A percentile compares a stretch with the other conserved stretches of the same genome.
phyloP scores from a whole-genome alignment of 2,329 filamentous ascomycete genomes.

The Neofusicoccum sp. region DNA sequence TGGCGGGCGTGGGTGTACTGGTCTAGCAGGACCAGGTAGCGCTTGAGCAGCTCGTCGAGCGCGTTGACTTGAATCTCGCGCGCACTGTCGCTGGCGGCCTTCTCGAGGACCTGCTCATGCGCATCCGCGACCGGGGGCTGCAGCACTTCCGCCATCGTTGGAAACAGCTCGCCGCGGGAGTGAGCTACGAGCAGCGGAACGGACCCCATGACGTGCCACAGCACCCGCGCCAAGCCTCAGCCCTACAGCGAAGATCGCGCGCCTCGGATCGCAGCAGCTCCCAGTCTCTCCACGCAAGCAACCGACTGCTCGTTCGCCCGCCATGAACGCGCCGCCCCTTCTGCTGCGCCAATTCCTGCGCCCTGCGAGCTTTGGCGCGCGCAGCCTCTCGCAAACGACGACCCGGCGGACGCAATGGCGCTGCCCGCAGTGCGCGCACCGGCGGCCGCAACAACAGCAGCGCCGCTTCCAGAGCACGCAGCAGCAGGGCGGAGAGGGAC shows the following conservation, averaged over 20 bases:
- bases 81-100: not conserved
- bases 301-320: not conserved
- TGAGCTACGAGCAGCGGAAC: not conserved
- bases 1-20: slow-evolving; percentile 65
- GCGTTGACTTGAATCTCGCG: slow-evolving; percentile 36
- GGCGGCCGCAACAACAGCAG: slow-evolving; percentile 18
- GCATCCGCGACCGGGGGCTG: not conserved
- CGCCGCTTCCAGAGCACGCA: slow-evolving; percentile 23
- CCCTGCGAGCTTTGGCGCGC: not conserved
- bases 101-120: not conserved
- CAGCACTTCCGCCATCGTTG: not conserved
- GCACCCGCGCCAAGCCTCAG: slow-evolving; percentile 4
- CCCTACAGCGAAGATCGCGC: slow-evolving; percentile 15
- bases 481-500: slow-evolving; percentile 33
- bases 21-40: slow-evolving; percentile 68
- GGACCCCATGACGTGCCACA: slow-evolving; percentile 3
- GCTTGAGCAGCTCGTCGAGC: slow-evolving; percentile 66
- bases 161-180: not conserved
- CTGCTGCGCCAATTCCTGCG: slow-evolving; percentile 13
- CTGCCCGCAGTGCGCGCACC: slow-evolving; percentile 16
- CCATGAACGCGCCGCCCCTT: slow-evolving; percentile 3
- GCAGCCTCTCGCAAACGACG: not conserved
- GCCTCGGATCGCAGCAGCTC: slow-evolving; percentile 1
- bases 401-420: slow-evolving; percentile 8
- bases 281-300: not conserved